Evolutionary conservation across 345 rosid genomes (phyloP).

Genomic region (Garcia nutans): DNA sequence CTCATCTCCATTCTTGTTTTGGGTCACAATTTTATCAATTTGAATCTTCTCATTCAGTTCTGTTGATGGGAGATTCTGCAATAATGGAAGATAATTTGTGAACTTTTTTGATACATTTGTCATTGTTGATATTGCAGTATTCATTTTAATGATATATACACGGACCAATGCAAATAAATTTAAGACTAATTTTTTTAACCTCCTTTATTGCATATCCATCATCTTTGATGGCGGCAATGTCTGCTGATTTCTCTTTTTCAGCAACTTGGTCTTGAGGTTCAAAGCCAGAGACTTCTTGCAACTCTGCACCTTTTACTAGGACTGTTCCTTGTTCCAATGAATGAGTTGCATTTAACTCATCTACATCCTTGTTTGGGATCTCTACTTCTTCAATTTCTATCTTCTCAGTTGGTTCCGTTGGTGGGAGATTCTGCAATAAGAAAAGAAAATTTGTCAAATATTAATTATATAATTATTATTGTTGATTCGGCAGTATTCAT

Average conservation of each 20-base stretch:
- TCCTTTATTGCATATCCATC: not conserved
- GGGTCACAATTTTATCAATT: conserved; percentile 7
- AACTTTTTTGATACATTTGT: not conserved
- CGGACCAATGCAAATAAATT: not conserved
- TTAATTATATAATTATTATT: not conserved
- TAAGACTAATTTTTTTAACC: conserved; percentile 8
- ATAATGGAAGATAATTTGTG: not conserved
- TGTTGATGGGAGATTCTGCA: conserved; percentile 20
- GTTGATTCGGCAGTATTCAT: not conserved
- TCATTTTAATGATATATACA: not conserved
- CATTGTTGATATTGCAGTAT: not conserved
- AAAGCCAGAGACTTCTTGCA: conserved; percentile 3
- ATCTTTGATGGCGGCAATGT: not conserved
- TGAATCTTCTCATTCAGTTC: conserved; percentile 12
- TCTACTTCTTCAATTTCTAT: conserved; percentile 8
- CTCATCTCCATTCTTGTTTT: conserved; percentile 10
- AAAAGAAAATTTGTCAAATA: not conserved
- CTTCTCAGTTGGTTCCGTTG: conserved; percentile 13
- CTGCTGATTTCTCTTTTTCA: conserved; percentile 21
- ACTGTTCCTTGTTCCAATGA: conserved; percentile 17
- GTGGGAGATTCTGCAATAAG: conserved; percentile 23
- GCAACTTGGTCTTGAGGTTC: conserved; percentile 21
- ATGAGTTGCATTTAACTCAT: conserved; percentile 5
- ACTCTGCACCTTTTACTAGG: conserved; percentile 13
- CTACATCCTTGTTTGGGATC: not conserved